A percentile compares a stretch with the other conserved stretches of the same genome.
Conservation (phyloP, 345 rosid species). For the Camelina sativa region DNA sequence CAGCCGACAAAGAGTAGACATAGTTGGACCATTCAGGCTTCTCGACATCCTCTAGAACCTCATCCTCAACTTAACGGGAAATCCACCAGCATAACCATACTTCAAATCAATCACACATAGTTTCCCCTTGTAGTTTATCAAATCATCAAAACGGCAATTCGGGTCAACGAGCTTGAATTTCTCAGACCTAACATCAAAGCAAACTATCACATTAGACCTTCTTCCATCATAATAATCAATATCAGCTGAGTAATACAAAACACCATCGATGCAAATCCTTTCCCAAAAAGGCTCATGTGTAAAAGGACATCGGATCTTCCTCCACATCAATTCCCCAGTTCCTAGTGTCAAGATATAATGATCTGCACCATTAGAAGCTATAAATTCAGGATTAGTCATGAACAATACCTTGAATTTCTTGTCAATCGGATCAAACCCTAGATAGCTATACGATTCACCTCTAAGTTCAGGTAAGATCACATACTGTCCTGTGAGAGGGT, state of each 20-base stretch:
- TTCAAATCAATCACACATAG: not conserved
- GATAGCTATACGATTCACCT: not conserved
- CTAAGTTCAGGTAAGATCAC: not conserved
- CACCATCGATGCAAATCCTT: not conserved
- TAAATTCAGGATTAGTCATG: not conserved
- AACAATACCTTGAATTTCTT: not conserved
- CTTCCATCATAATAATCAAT: too few species aligned
- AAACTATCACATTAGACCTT: not conserved
- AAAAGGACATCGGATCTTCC: not conserved
- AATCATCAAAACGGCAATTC: too few species aligned
- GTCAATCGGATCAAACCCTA: not conserved
- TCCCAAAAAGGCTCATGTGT: not conserved
- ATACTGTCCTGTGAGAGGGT: not conserved
- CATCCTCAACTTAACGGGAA: not conserved
- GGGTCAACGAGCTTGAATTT: not conserved
- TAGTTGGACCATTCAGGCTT: not conserved
- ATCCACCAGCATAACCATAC: not conserved
- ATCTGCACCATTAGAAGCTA: not conserved
- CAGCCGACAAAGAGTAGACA: not conserved
- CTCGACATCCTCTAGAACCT: not conserved
- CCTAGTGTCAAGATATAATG: not conserved
- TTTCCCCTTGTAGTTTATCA: not conserved
- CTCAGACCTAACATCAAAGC: not conserved
- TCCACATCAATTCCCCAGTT: not conserved
- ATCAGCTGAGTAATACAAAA: not conserved